These are phyloP conservation scores for Chimonanthus praecox DNA, from an alignment of 164 flowering plant genomes.

Conservation along the genomic window DNA sequence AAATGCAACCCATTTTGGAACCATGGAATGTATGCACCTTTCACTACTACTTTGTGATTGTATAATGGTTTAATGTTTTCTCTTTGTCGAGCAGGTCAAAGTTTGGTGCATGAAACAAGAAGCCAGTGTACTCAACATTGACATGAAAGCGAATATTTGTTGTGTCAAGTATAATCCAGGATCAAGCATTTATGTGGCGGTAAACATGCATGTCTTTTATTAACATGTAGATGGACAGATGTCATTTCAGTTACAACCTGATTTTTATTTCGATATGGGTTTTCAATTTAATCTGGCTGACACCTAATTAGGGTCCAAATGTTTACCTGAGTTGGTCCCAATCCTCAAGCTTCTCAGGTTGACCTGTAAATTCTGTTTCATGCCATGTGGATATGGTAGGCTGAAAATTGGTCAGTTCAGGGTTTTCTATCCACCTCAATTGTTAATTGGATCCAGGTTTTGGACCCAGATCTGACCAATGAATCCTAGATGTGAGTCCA, in stretches of 20 bases:
- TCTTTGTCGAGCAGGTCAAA: conserved; percentile 60
- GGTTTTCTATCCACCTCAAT: too few species aligned
- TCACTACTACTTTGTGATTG: not conserved
- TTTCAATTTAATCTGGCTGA: not conserved
- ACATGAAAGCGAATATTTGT: conserved; percentile 98
- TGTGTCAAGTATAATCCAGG: conserved; percentile 97
- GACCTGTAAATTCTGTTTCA: not conserved
- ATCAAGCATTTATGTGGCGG: conserved; percentile 74
- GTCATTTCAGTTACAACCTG: not conserved
- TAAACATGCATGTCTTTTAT: conserved; percentile 23
- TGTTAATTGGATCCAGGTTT: too few species aligned
- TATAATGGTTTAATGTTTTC: not conserved
- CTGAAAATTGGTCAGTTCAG: not conserved
- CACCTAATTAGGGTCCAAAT: not conserved
- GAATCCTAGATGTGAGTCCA: not conserved
- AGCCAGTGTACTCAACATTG: conserved; percentile 84
- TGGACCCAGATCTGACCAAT: not conserved
- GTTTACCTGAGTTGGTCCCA: not conserved
- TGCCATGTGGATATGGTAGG: not conserved
- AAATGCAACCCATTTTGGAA: not conserved
- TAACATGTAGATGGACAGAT: not conserved
- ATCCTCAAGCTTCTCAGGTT: not conserved
- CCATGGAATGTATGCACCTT: not conserved
- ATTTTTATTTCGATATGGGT: not conserved
- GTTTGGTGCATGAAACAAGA: conserved; percentile 98